Evolutionary conservation across 306 rosid genomes (phyloP).

Genomic region (Echinosophora koreensis): DNA sequence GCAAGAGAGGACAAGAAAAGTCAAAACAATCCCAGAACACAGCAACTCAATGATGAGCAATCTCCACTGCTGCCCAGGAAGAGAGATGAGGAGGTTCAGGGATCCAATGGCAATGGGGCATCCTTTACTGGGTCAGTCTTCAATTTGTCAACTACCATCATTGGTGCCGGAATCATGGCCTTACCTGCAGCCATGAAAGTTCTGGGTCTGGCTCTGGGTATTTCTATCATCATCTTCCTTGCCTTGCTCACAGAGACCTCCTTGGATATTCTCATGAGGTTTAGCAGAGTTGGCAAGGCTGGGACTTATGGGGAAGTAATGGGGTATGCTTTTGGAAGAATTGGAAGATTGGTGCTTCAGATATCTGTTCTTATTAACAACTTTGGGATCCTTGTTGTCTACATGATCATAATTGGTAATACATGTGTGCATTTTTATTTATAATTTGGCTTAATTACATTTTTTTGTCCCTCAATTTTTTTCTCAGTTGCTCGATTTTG

Average conservation of each 20-base stretch:
- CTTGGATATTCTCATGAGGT: constrained; percentile 65
- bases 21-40: constrained; percentile 17
- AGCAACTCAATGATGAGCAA: constrained; percentile 30
- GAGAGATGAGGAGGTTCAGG: constrained; percentile 26
- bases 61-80: constrained; percentile 43
- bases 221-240: constrained; percentile 55
- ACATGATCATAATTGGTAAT: constrained; percentile 73
- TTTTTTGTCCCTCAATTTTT: too few relatives aligned
- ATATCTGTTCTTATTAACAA: constrained; percentile 64
- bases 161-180: constrained; percentile 86
- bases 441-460: too few relatives aligned
- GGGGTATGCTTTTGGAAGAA: constrained; percentile 63
- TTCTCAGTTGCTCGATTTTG: too few relatives aligned
- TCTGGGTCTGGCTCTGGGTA: constrained; percentile 62
- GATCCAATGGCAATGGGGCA: constrained; percentile 45
- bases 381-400: constrained; percentile 72
- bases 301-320: constrained; percentile 57
- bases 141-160: constrained; percentile 71
- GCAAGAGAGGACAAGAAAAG: constrained; percentile 14
- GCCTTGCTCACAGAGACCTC: constrained; percentile 64
- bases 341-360: constrained; percentile 60
- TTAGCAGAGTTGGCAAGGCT: constrained; percentile 58
- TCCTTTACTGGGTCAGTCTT: constrained; percentile 64
- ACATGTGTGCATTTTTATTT: not conserved
- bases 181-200: constrained; percentile 79